Evolutionary conservation across 352 stramenopile species (phyloP), one percentile per base, ranked within the genome.

Genomic region (Pythium graminicola): DNA sequence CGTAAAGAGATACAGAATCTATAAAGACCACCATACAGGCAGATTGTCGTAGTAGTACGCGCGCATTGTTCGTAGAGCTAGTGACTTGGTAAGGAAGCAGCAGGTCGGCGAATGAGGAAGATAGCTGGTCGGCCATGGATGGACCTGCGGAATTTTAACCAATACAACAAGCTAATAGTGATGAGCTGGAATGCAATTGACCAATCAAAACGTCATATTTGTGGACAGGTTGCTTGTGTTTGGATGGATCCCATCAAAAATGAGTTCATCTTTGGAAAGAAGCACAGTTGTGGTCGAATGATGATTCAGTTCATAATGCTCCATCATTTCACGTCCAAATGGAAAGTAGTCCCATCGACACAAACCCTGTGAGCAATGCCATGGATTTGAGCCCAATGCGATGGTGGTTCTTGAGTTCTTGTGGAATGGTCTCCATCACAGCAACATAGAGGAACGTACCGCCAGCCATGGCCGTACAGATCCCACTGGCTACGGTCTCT

Each of bases 401-500:
- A 20, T 68, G 46, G 2, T 73, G 69, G 53, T 81, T 70, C 38
- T 83, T 68, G 13, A 93, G 70, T 52, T 93, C 79, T 52, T 88
- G 76, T 2, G 81, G 81, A 29, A 93, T 86, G 38, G 85, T 86
- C 52, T 93, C 81, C 75, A 88, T 86, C 22, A 81, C 73, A 6
- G 79, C 73, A 23, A 93, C 79, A 36, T 85, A 93, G 2, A 93
- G 49, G 53, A 93, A 93, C 22, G 81, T 93, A 22, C 81, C 81
- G 27, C 81, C 81, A 7, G 81, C 81, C 50, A 93, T 71, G 10
- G 81, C 81, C 5, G 79, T 70, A 58, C 79, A 90, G 27, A 93
- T 63, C 26, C 81, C 81, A 33, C 65, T 81, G 0, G 66, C 70
- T 9, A 75, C 57, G 1, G 71, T 80, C 19, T 80, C 68, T 41